Conservation (phyloP, 1,139 yeast species). For the Nakaseomyces delphensis region DNA sequence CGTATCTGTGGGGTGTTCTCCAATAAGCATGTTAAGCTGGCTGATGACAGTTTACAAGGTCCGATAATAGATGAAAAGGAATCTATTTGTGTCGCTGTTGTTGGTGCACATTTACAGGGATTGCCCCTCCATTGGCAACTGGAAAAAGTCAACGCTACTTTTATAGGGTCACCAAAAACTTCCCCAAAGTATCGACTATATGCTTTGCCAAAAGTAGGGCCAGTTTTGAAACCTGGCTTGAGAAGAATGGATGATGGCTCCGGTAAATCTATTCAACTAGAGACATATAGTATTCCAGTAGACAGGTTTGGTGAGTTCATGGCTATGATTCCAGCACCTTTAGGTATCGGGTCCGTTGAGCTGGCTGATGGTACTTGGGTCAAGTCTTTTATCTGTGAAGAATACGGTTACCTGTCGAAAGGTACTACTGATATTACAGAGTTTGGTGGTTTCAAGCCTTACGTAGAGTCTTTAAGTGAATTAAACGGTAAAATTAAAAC, state of each 20-base stretch:
- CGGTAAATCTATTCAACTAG: slow-evolving; percentile 62
- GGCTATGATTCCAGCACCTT: slow-evolving; percentile 82
- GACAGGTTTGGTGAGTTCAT: slow-evolving; percentile 76
- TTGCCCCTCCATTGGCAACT: slow-evolving; percentile 92
- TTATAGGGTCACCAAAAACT: slow-evolving; percentile 57
- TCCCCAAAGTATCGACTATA: slow-evolving; percentile 66
- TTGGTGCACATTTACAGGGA: slow-evolving; percentile 89
- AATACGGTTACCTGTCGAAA: slow-evolving; percentile 59
- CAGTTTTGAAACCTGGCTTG: slow-evolving; percentile 82
- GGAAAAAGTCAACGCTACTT: slow-evolving; percentile 72
- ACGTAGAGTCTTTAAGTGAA: slow-evolving; percentile 38
- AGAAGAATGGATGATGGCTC: slow-evolving; percentile 47
- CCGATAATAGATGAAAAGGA: slow-evolving; percentile 36
- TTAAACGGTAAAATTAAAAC: slow-evolving; percentile 37
- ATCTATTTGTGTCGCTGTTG: slow-evolving; percentile 71
- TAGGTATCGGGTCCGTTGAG: slow-evolving; percentile 90
- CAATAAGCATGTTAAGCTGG: slow-evolving; percentile 16
- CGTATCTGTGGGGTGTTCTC: slow-evolving; percentile 41
- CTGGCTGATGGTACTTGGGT: slow-evolving; percentile 72
- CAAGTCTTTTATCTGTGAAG: slow-evolving; percentile 91
- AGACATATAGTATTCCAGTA: slow-evolving; percentile 72
- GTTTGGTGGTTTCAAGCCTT: slow-evolving; percentile 82
- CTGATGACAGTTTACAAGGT: slow-evolving; percentile 36
- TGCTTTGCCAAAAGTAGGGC: slow-evolving; percentile 67
- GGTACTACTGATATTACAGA: slow-evolving; percentile 73